Evolutionary conservation across 2,329 filamentous ascomycete species (phyloP).

Genomic region (Fonsecaea multimorphosa): DNA sequence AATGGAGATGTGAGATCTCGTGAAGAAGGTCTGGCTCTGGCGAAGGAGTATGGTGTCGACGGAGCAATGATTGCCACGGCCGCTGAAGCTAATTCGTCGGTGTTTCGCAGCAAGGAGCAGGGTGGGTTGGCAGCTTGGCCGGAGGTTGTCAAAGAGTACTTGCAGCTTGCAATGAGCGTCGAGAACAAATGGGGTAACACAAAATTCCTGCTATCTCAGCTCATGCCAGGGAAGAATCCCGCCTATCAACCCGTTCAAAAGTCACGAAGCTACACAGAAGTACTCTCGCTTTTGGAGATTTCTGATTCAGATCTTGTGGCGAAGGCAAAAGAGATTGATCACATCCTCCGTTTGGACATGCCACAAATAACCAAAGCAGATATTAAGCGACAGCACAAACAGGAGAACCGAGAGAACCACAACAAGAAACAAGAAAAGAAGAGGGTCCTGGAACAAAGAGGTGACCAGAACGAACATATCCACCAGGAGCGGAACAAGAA

Average conservation of each 20-base stretch:
- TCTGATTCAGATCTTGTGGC: constrained; percentile 62
- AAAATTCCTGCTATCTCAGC: constrained; percentile 84
- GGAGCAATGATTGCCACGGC: constrained; percentile 97
- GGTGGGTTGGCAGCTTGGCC: constrained; percentile 77
- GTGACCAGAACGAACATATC: constrained; percentile 14
- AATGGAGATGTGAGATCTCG: constrained; percentile 87
- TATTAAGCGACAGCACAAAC: constrained; percentile 38
- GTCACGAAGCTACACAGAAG: constrained; percentile 73
- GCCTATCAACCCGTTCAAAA: constrained; percentile 66
- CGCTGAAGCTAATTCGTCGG: constrained; percentile 88
- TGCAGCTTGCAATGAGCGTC: constrained; percentile 73
- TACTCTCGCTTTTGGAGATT: constrained; percentile 70
- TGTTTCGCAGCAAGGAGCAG: constrained; percentile 72
- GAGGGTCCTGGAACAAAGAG: constrained; percentile 23
- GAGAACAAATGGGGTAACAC: constrained; percentile 92
- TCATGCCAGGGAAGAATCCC: constrained; percentile 79
- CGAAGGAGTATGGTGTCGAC: constrained; percentile 81
- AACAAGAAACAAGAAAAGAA: constrained; percentile 34
- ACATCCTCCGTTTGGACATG: constrained; percentile 64
- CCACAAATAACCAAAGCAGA: constrained; percentile 40
- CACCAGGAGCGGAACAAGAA: constrained; percentile 33
- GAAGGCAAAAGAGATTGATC: constrained; percentile 70
- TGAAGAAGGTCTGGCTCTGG: constrained; percentile 73
- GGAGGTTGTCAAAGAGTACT: constrained; percentile 76
- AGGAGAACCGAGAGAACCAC: constrained; percentile 34